Evolutionary conservation across 306 rosid genomes (phyloP), one percentile per base, ranked within the genome.

Genomic region (Rosa persica): DNA sequence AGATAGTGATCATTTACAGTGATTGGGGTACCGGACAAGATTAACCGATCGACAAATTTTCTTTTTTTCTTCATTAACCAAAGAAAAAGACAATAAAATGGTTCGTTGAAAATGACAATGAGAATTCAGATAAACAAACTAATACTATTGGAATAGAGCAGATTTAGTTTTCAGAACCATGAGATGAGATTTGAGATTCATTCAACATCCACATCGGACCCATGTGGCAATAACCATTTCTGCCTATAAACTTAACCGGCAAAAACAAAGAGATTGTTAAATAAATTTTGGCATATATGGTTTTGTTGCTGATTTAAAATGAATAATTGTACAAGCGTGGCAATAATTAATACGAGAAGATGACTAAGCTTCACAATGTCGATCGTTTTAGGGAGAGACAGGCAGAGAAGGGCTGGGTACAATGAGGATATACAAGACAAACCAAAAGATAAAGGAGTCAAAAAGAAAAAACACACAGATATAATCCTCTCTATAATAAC

Each of bases 281-380:
- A 34, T 66, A 5, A 8, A 5, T 19, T n/a, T 74, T 74, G 74
- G 76, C 52, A 43, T 15, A 75, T 47, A 57, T 75, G 51, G 42
- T 67, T 51, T 58, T 51, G 22, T 51, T 73, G 36, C 12, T 51
- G 38, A 12, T 65, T 49, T 8, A 81, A 76, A 71, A 66, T 76
- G 75, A 60, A 76, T 51, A 43, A 62, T 47, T 72, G 58, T 22
- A 30, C 81, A 76, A 55, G 85, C 81, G 85, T 81, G 85, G 81
- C 48, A 81, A 42, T 81, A 70, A 54, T 71, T 39, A 76, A 81
- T 81, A 47, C 54, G 8, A 40, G 47, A 42, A 23, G 78, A 72
- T 81, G 85, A 81, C 85, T 76, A 57, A 79, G 85, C 81, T 77
- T 20, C 54, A 74, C 69, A 46, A 12, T 40, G 27, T 39, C 25